These are phyloP conservation scores for Eucalyptus polybractea DNA, from an alignment of 345 rosid genomes.

Conservation along the genomic window DNA sequence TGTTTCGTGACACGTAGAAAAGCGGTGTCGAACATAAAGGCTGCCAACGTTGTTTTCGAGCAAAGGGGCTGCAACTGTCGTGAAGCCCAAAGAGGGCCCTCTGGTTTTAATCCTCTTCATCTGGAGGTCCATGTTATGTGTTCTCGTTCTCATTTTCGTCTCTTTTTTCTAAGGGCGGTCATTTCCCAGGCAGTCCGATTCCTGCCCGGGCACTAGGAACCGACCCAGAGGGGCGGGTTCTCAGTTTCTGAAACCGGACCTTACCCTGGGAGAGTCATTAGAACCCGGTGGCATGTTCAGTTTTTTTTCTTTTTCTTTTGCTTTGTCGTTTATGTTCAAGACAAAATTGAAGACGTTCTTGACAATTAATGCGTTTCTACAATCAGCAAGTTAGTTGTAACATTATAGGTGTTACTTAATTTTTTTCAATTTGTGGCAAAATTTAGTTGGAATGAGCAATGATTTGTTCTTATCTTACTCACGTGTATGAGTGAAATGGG, in stretches of 20 bases:
- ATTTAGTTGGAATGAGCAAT: neutral
- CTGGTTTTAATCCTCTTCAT: neutral
- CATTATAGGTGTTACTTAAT: no score
- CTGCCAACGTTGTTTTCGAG: neutral
- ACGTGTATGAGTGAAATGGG: neutral
- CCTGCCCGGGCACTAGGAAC: neutral
- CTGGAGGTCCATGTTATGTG: neutral
- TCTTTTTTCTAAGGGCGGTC: neutral
- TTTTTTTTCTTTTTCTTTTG: no score
- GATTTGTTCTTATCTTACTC: neutral
- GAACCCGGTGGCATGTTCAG: neutral
- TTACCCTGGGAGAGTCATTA: neutral
- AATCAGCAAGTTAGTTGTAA: neutral
- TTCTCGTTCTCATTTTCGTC: neutral
- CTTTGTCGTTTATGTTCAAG: neutral
- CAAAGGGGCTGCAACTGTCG: neutral
- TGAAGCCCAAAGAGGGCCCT: neutral
- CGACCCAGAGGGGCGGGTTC: neutral
- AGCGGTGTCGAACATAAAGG: neutral
- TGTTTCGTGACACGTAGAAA: neutral
- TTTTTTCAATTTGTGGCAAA: neutral
- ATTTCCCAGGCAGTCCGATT: no score
- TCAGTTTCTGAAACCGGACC: neutral
- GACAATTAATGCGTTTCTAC: neutral
- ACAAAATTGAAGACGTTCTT: no score